Conservation (phyloP, 2,329 filamentous ascomycete genomes). For the Drechslerella coelobrocha region DNA sequence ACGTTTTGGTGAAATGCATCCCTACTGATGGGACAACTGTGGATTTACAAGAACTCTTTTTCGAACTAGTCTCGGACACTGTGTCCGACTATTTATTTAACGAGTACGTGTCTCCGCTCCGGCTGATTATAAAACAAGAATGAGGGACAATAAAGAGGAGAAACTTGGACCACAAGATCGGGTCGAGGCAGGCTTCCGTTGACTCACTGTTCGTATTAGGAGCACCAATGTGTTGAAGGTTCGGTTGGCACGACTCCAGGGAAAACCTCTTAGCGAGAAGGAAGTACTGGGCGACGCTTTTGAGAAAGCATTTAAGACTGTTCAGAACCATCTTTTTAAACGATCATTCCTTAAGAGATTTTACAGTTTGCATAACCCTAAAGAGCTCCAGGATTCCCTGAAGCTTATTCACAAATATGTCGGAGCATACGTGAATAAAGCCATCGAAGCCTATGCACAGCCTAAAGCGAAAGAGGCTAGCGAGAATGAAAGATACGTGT, state of each 20-base stretch:
- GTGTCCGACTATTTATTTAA: background rate
- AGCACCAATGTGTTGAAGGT: background rate
- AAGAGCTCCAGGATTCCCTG: background rate
- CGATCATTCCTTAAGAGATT: background rate
- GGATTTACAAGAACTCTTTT: background rate
- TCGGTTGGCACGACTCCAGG: background rate
- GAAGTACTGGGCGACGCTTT: background rate
- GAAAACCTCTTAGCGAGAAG: background rate
- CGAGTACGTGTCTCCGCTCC: too few species aligned
- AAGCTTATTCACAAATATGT: background rate
- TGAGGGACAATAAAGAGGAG: too few species aligned
- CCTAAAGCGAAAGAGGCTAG: background rate
- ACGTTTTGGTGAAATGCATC: background rate
- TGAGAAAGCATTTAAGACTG: background rate
- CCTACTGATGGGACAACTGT: background rate
- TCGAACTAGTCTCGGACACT: background rate
- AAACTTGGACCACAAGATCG: too few species aligned
- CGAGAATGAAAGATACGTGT: background rate
- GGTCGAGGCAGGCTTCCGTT: too few species aligned
- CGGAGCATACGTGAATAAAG: background rate
- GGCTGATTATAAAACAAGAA: too few species aligned
- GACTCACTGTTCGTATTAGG: background rate
- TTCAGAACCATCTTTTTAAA: background rate
- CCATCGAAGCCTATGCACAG: background rate
- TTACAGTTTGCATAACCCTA: background rate